A percentile compares a stretch with the other conserved stretches of the same genome.
phyloP scores from a whole-genome alignment of 495 filamentous ascomycete species.

The Hypoxylon lenormandii region DNA sequence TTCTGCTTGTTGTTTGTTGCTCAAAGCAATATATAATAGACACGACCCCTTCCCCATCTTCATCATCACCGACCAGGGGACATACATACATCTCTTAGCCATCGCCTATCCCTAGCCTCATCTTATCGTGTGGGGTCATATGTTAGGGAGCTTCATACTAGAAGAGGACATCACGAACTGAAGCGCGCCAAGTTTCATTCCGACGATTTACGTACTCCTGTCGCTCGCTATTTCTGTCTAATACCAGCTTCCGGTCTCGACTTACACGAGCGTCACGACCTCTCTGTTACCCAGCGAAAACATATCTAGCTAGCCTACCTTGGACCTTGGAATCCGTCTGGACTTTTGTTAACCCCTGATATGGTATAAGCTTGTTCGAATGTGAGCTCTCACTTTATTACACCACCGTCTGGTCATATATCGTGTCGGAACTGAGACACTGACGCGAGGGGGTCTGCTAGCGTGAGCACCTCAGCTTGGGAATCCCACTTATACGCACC shows the following conservation, averaged over 20 bases:
- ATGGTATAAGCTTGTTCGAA: conserved; percentile 40
- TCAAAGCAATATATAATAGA: conserved; percentile 32
- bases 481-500: conserved; percentile 22
- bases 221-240: conserved; percentile 14
- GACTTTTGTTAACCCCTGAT: conserved; percentile 12
- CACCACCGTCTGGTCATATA: conserved; percentile 8
- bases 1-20: conserved; percentile 15
- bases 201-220: conserved; percentile 23
- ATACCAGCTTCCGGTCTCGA: not conserved
- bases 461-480: conserved; percentile 39
- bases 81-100: not conserved
- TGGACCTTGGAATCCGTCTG: conserved; percentile 3
- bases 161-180: conserved; percentile 27
- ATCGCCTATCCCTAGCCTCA: conserved; percentile 35
- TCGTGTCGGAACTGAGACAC: conserved; percentile 33
- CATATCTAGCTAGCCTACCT: not conserved
- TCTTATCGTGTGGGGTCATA: conserved; percentile 30
- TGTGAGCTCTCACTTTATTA: conserved; percentile 42
- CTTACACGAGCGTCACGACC: conserved; percentile 1
- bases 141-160: conserved; percentile 19
- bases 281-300: not conserved
- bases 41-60: conserved; percentile 13
- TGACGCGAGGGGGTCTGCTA: conserved; percentile 34
- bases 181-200: conserved; percentile 13
- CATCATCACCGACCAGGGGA: conserved; percentile 4